Conservation (phyloP, 345 rosid genomes). For the Boechera stricta region DNA sequence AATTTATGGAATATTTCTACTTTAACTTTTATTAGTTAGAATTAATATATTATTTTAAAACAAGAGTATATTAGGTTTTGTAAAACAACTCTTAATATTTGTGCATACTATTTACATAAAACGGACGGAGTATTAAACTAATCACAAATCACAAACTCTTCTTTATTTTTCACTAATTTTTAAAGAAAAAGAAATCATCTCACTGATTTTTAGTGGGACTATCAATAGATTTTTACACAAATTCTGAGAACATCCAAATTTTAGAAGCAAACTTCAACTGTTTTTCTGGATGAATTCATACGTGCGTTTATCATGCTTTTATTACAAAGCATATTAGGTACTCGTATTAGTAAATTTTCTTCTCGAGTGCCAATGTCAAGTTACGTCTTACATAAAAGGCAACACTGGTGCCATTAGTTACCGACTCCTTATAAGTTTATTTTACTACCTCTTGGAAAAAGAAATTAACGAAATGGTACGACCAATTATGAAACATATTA, state of each 20-base stretch:
- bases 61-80: too few species aligned
- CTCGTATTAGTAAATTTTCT: background rate
- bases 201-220: background rate
- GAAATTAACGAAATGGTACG: background rate
- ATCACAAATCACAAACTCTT: conserved; percentile 21
- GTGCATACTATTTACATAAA: too few species aligned
- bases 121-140: background rate
- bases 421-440: too few species aligned
- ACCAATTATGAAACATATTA: background rate
- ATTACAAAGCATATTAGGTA: too few species aligned
- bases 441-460: background rate
- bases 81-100: too few species aligned
- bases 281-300: background rate
- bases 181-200: too few species aligned
- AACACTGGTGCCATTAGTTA: background rate
- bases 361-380: background rate
- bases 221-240: background rate
- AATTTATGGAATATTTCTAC: too few species aligned
- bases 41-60: too few species aligned
- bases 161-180: background rate
- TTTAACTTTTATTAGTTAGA: too few species aligned
- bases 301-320: conserved; percentile 1
- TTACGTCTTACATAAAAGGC: background rate
- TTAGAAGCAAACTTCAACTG: background rate
- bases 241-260: conserved; percentile 3